phyloP scores from a whole-genome alignment of 179 eudicot species.

The Drosera spatulata region DNA sequence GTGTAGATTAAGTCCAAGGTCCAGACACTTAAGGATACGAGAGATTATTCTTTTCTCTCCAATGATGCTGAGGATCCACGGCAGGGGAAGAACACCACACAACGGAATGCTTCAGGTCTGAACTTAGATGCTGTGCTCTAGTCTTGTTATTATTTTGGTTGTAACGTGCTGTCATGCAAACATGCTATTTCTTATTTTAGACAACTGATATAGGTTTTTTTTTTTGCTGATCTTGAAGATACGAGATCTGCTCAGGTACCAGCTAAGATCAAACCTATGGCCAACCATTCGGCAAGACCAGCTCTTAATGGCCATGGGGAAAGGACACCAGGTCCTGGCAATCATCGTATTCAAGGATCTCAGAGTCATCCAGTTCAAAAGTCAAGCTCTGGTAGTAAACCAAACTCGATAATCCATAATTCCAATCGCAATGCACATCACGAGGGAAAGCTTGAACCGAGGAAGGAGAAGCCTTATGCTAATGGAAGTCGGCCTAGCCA shows the following conservation, averaged over 20 bases:
- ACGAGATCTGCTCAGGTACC: conserved; percentile 26
- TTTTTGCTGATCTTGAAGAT: conserved; percentile 55
- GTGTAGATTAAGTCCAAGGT: conserved; percentile 50
- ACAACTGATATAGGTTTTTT: conserved; percentile 30
- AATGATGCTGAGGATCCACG: conserved; percentile 67
- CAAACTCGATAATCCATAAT: conserved; percentile 23
- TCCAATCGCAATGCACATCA: conserved; percentile 17
- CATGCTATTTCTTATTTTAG: conserved; percentile 22
- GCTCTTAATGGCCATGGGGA: conserved; percentile 7
- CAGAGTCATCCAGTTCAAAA: conserved; percentile 24
- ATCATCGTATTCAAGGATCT: conserved; percentile 15
- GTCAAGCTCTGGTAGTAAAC: conserved; percentile 17
- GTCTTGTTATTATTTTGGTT: conserved; percentile 4
- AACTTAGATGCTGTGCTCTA: conserved; percentile 36
- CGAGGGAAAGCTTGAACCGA: conserved; percentile 32
- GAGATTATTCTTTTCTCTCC: conserved; percentile 76
- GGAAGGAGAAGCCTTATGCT: conserved; percentile 26
- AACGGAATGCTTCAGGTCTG: conserved; percentile 20
- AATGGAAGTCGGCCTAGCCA: conserved; percentile 56
- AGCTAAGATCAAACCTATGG: conserved; percentile 11
- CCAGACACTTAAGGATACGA: conserved; percentile 50
- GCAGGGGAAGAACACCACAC: conserved; percentile 27
- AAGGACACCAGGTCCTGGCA: conserved; percentile 22
- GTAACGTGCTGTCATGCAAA: conserved; percentile 3
- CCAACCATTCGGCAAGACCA: conserved; percentile 9